Evolutionary conservation across 441 rosid species (phyloP).

Genomic region (Adansonia madagascariensis): DNA sequence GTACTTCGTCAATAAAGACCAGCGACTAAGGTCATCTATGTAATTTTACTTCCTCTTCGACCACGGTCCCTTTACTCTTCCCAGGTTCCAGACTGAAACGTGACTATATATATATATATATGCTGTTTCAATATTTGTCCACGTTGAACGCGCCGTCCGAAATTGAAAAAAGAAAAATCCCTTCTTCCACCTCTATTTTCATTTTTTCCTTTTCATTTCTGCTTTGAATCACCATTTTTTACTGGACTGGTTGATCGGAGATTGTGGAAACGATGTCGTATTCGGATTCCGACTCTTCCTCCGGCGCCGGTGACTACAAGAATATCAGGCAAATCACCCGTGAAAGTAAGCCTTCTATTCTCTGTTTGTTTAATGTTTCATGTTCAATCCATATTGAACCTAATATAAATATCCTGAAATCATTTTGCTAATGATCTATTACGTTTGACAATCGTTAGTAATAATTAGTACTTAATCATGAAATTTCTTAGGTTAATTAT

Average conservation of each 20-base stretch:
- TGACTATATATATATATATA: background rate
- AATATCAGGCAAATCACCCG: conserved; percentile 80
- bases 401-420: conserved; percentile 24
- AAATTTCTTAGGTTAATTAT: conserved; percentile 2
- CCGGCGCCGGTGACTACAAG: conserved; percentile 76
- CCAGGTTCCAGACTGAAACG: conserved; percentile 29
- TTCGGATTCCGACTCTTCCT: conserved; percentile 95
- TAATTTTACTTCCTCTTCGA: background rate
- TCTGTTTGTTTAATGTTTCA: background rate
- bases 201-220: too few relatives aligned
- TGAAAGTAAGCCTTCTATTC: conserved; percentile 62
- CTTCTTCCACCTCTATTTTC: too few relatives aligned
- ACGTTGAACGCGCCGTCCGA: conserved; percentile 40
- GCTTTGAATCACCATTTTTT: background rate
- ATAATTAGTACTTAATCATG: conserved; percentile 8
- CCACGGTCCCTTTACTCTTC: background rate
- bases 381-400: conserved; percentile 31
- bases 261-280: conserved; percentile 57
- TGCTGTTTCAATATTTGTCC: conserved; percentile 16
- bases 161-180: background rate
- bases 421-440: conserved; percentile 27
- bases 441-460: conserved; percentile 16
- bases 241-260: conserved; percentile 22
- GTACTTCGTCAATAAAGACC: background rate
- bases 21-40: background rate